Conservation (phyloP, 768 basidiomycete species). For the Dacryopinax primogenitus region DNA sequence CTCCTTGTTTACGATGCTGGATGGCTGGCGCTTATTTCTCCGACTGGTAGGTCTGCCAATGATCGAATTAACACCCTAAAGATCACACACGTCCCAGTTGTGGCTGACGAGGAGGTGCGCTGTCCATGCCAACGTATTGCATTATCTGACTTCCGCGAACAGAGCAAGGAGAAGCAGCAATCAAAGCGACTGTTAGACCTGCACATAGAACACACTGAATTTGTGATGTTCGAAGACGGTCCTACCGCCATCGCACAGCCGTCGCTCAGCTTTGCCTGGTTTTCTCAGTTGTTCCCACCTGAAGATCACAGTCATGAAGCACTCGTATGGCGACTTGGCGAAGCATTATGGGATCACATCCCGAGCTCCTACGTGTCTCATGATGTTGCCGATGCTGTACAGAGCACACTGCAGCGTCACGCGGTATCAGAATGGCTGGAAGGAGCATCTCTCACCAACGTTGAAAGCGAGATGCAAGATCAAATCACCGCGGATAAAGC, state of each 20-base stretch:
- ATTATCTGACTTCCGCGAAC: constrained; percentile 42
- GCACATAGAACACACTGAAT: constrained; percentile 60
- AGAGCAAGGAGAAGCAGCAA: constrained; percentile 26
- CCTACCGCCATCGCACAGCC: constrained; percentile 56
- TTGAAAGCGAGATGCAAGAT: constrained; percentile 58
- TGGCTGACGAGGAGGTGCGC: constrained; percentile 21
- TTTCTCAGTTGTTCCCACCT: constrained; percentile 53
- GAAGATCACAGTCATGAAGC: constrained; percentile 65
- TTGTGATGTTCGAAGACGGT: constrained; percentile 52
- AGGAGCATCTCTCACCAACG: constrained; percentile 49
- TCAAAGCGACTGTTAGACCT: constrained; percentile 58
- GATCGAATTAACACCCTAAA: constrained; percentile 17
- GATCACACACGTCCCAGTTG: constrained; percentile 21
- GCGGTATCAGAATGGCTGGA: constrained; percentile 77
- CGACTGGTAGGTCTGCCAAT: not conserved
- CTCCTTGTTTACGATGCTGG: no score
- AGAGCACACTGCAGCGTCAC: constrained; percentile 62
- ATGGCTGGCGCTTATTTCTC: constrained; percentile 10
- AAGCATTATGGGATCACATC: constrained; percentile 77
- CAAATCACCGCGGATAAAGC: constrained; percentile 36
- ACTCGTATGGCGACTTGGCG: constrained; percentile 73
- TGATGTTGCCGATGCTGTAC: constrained; percentile 46
- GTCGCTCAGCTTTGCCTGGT: constrained; percentile 63
- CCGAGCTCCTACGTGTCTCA: constrained; percentile 44
- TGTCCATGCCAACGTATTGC: constrained; percentile 44